phyloP scores from a whole-genome alignment of 345 rosid genomes.

The Populus deltoides region DNA sequence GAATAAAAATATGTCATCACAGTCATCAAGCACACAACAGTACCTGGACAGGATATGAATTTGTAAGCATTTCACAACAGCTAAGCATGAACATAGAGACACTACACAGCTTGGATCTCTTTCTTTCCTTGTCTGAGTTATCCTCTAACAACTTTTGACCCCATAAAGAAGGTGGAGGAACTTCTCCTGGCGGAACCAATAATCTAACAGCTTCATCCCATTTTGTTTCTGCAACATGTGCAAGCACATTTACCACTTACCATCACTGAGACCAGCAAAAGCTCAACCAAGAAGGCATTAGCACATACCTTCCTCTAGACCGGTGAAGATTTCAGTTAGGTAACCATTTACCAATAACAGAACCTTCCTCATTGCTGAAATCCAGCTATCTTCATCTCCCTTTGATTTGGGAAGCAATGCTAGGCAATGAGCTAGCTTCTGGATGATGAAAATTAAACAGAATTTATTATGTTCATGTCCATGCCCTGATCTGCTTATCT shows the following conservation, averaged over 20 bases:
- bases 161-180: slow-evolving; percentile 63
- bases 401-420: slow-evolving; percentile 80
- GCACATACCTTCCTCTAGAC: slow-evolving; percentile 74
- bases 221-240: slow-evolving; percentile 50
- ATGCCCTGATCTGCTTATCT: slow-evolving; percentile 13
- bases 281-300: slow-evolving; percentile 11
- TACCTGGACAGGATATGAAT: slow-evolving; percentile 72
- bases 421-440: slow-evolving; percentile 75
- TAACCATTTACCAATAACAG: slow-evolving; percentile 52
- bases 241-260: background rate
- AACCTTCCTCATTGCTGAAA: slow-evolving; percentile 63
- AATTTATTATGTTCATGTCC: slow-evolving; percentile 5
- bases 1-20: background rate
- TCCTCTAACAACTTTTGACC: slow-evolving; percentile 41
- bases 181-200: slow-evolving; percentile 71
- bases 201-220: slow-evolving; percentile 54
- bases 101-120: slow-evolving; percentile 51
- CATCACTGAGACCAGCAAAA: slow-evolving; percentile 3
- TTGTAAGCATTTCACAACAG: slow-evolving; percentile 64
- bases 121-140: slow-evolving; percentile 32
- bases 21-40: slow-evolving; percentile 2
- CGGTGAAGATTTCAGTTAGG: slow-evolving; percentile 66
- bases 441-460: slow-evolving; percentile 28
- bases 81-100: slow-evolving; percentile 57
- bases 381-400: slow-evolving; percentile 82